Evolutionary conservation across 371 early-diverging fungal species (phyloP), one percentile per base, ranked within the genome.

Genomic region (Mortierella sp.): DNA sequence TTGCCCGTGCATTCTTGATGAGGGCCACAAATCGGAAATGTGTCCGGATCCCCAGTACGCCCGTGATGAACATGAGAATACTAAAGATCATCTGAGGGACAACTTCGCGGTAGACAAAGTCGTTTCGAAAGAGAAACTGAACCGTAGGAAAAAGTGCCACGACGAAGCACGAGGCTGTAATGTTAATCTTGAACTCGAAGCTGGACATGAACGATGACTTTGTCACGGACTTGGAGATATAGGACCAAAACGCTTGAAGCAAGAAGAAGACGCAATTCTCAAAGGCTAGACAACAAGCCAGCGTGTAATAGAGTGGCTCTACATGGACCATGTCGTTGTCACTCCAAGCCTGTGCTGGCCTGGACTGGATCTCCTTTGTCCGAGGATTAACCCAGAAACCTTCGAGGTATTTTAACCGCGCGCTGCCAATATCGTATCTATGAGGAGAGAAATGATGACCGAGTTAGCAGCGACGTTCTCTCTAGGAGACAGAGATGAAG

Each of bases 251-350:
- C 27, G 66, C 57, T 48, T 54, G 57, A 2, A 73, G 56, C 17
- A 73, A 39, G 51, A 73, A 67, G 49, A 67, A 63, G 31, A 53
- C 44, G 4, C 34, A 62, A 56, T 52, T 73, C 55, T 67, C 58
- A 42, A 66, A 48, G 19, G 73, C 57, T 17, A 73, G 59, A 15
- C 44, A 15, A 21, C 62, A 59, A 17, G 73, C 67, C n/a, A 73
- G 44, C 21, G 64, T 67, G 30, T 73, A 73, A 34, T 73, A 73
- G 21, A 73, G 68, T 19, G 73, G 73, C 55, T 63, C 68, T 41
- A 73, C 60, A 59, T 67, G 73, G 24, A 32, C 19, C 2, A 30
- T 30, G 28, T 67, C 60, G 2, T 39, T 14, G 27, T 15, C 28
- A n/a, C 30, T 27, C 73, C 73, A 73, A 24, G 23, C 27, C 23